Evolutionary conservation across 1,139 yeast species (phyloP), one percentile per base, ranked within the genome.

Genomic region (Blastobotrys proliferans): DNA sequence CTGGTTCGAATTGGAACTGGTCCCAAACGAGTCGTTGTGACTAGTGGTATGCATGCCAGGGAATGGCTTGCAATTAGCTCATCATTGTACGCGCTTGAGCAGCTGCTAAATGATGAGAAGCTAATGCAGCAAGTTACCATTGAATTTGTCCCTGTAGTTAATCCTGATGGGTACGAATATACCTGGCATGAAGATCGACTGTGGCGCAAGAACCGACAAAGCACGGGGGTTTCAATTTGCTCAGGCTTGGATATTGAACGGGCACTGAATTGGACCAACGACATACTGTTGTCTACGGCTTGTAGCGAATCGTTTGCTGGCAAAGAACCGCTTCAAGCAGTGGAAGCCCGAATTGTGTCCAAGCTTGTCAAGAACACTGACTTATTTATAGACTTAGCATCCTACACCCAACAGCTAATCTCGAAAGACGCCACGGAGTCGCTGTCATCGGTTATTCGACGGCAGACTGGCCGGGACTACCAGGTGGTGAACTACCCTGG

Each of bases 121-220:
- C 81, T 79, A 56, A 38, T 45, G 17, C 36, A 41, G 13, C 9
- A 18, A 4, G 42, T 25, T 8, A 43, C 38, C 17, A 84, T 85
- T 57, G 61, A 84, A 28, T 79, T 87, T 51, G 72, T 87, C 32
- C 97, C 97, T 0, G 84, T 86, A 9, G 73, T 80, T 63, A 88
- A 88, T 58, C 96, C 96, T 0, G 97, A 88, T 62, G 97, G 97
- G 0, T 88, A 88, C 59, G 87, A 70, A 11, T 83, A 83, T 60
- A 73, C 94, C 1, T 88, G 96, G 95, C 72, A 70, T 4, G 60
- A 67, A 28, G 95, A 88, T 60, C 69, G 97, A 44, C 68, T 88
- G 49, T 88, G 97, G 97, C 70, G 94, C 38, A 88, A 88, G 61
- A 88, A 86, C 63, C 74, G 95, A 49, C 96, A 88, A 63, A 75